Evolutionary conservation across 768 basidiomycete species (phyloP), one percentile per base, ranked within the genome.

Genomic region (Exsudoporus frostii): DNA sequence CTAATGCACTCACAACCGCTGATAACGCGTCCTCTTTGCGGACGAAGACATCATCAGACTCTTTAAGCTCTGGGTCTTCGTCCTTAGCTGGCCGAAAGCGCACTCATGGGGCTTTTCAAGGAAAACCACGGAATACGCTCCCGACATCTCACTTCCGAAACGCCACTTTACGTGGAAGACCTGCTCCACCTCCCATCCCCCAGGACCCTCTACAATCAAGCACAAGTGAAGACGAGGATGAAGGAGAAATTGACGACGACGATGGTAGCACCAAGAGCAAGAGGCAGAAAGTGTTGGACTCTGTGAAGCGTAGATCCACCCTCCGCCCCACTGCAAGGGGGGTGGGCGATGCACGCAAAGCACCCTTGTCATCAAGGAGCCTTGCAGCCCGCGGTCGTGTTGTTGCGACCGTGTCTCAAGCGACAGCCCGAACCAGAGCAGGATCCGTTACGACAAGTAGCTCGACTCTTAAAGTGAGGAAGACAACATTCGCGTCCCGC

Each of bases 81-180:
- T 72, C 76, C 45, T 52, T 56, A 32, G 70, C 74, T 46, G 75
- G 78, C 33, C 74, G 66, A 57, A 80, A 80, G 52, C 73, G 78
- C 13, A 62, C 74, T 13, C 66, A 53, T 42, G 51, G 54, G 4
- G 29, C 42, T 9, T 50, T 47, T 34, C 55, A 51, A 48, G 45
- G 44, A 36, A 58, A 50, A 11, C 38, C 29, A 30, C 32, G 36
- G 15, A 51, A 33, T 30, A n/a, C 42, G 6, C 11, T 48, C n/a
- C 42, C 39, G 4, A 20, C 19, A 20, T 27, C 66, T 20, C 56
- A 60, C 25, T 56, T 55, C 17, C 58, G 53, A 48, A 56, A 62
- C 34, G 57, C 66, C 46, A 72, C 69, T 15, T 50, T 70, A 27
- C 62, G 68, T 48, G 70, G 63, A 51, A 60, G 53, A 53, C 56